These are phyloP conservation scores for Colletotrichum sp. DNA, from an alignment of 2,329 filamentous ascomycete species.

Conservation along the genomic window DNA sequence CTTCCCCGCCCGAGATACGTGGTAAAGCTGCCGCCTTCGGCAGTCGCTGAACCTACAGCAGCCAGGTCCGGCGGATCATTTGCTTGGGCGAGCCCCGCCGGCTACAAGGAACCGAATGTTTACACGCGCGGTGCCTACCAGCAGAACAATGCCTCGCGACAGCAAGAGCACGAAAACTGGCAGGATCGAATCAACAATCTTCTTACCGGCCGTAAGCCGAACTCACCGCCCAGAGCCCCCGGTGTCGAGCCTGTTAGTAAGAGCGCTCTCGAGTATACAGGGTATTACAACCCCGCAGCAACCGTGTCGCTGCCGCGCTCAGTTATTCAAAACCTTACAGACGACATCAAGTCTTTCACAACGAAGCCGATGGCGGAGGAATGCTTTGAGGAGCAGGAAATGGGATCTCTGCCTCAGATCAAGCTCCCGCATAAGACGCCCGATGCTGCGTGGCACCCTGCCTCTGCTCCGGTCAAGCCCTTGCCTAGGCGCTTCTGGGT, in stretches of 20 bases:
- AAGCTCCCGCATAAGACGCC: slow-evolving; percentile 69
- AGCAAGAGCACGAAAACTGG: slow-evolving; percentile 59
- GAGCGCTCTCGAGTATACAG: slow-evolving; percentile 64
- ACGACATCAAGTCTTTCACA: slow-evolving; percentile 40
- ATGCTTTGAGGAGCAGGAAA: slow-evolving; percentile 82
- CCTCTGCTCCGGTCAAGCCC: slow-evolving; percentile 57
- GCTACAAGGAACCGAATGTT: slow-evolving; percentile 33
- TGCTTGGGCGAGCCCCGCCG: slow-evolving; percentile 39
- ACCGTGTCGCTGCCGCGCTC: slow-evolving; percentile 71
- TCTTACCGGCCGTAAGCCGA: slow-evolving; percentile 70
- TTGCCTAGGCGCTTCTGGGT: slow-evolving; percentile 57
- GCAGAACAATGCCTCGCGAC: slow-evolving; percentile 25
- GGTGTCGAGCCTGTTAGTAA: slow-evolving; percentile 73
- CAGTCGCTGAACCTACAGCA: slow-evolving; percentile 39
- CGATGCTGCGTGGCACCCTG: slow-evolving; percentile 67
- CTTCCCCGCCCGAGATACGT: slow-evolving; percentile 74
- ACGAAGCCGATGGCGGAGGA: slow-evolving; percentile 78
- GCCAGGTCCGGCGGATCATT: slow-evolving; percentile 30
- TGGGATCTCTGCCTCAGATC: slow-evolving; percentile 76
- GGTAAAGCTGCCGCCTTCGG: slow-evolving; percentile 77
- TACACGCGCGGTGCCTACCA: background rate
- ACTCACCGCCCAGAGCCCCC: slow-evolving; percentile 59
- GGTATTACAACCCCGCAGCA: slow-evolving; percentile 51
- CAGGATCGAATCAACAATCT: slow-evolving; percentile 85
- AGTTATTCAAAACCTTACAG: background rate